Base-by-base conservation (phyloP, 148 eudicot species). In the Rhododendron molle region DNA sequence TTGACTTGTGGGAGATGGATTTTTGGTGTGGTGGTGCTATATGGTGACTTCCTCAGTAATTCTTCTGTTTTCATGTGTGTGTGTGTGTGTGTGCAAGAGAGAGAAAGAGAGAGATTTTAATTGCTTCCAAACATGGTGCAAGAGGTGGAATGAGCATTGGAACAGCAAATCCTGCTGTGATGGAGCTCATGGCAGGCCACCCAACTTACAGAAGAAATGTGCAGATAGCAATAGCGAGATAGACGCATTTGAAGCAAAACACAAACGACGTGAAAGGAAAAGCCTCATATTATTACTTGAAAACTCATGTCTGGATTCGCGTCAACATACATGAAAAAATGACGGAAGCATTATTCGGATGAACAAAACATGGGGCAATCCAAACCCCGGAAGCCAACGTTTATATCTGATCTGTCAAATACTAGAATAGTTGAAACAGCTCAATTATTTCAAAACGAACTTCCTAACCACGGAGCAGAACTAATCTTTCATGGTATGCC, bases 191-290 rank as follows among this genome's bases (percentile, higher is more conserved):
- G 6, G 7, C 60, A 50, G 54, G 54, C 15, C 54, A 1, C 21
- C 60, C 60, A 14, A 54, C 60, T 0, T 54, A 4, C 60, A 15
- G 0, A 54, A 54, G 54, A 50, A 50, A 12, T 12, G 10, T 10
- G 54, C 16, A 46, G n/a, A 46, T 2, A 78, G 12, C 1, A 18
- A 78, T 3, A 46, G 23, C 10, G 0, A 34, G 26, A 23, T 13
- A 9, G 18, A 18, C 23, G 1, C 94, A 95, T 46, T 46, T 67
- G 14, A 83, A 69, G 58, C 76, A 47, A 67, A 18, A 40, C 26
- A 20, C 16, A 14, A 21, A 36, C 9, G 18, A 30, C 38, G 13
- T 71, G 18, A 23, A 9, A 81, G 47, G 46, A 84, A 76, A 78
- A 85, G 62, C 62, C 83, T 62, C 73, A 38, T 62, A 62, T 67